Evolutionary conservation across 1,139 yeast genomes (phyloP), one percentile per base, ranked within the genome.

Genomic region (Lodderomyces margitis): DNA sequence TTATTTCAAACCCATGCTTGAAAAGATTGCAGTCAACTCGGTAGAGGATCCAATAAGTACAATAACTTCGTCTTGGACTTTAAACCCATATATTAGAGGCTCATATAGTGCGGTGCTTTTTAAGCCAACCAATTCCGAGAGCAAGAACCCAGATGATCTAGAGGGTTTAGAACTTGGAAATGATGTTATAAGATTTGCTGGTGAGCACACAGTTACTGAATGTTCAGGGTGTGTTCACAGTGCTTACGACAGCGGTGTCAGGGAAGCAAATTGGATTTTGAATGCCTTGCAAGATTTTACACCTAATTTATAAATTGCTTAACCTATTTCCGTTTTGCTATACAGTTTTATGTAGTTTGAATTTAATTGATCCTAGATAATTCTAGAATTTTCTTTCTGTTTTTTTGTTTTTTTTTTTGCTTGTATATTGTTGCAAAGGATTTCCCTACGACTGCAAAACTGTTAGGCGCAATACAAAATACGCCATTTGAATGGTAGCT

Each of bases 201-300:
- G 96, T 10, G 96, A 87, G 58, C 95, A 86, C 55, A 80, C 94
- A 1, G 74, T 77, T 19, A 63, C 73, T 52, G 87, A 83, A 46
- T 95, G 95, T 5, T 81, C 83, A 27, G 96, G 95, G 0, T 87
- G 95, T 63, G 89, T 83, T 5, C 92, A 87, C 61, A 87, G 89
- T 31, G 88, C 89, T 10, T 80, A 84, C 77, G 60, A 63, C 49
- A 77, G 87, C 54, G 96, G 95, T 1, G 59, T 58, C 43, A 74
- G 94, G 49, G 95, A 86, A 51, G 94, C 91, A 4, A 44, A 55
- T 20, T 68, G 74, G 66, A 64, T 78, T 7, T 43, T 75, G 35
- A 45, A 54, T 3, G 58, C 58, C 40, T 17, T 25, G 14, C 11
- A 23, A 9, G 11, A 10, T 5, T n/a, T n/a, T n/a, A n/a, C n/a